Evolutionary conservation across 140 eudicot species (phyloP).

Genomic region (Stevia rebaudiana): DNA sequence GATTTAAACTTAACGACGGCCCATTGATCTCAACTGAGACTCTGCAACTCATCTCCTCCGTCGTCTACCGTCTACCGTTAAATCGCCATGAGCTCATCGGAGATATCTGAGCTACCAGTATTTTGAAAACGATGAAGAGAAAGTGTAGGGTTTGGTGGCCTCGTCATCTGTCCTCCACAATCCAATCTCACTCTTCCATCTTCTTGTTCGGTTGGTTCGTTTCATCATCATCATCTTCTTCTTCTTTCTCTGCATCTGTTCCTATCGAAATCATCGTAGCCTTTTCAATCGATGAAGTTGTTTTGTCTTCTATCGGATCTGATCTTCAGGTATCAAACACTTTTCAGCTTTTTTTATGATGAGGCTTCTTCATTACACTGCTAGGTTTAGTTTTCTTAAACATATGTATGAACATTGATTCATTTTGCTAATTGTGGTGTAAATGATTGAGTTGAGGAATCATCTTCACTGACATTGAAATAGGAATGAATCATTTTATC

Average conservation of each 20-base stretch:
- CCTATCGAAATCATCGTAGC: constrained; percentile 68
- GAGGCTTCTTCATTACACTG: background rate
- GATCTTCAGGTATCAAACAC: constrained; percentile 45
- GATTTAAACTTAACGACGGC: background rate
- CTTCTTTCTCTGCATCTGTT: constrained; percentile 27
- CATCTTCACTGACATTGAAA: background rate
- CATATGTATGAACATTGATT: background rate
- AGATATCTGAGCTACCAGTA: background rate
- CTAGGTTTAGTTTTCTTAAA: constrained; percentile 1
- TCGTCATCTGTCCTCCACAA: constrained; percentile 35
- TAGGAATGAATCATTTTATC: background rate
- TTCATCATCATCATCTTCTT: constrained; percentile 25
- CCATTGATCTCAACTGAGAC: constrained; percentile 16
- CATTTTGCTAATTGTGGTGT: background rate
- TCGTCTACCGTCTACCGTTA: constrained; percentile 3
- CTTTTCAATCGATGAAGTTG: constrained; percentile 41
- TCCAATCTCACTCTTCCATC: constrained; percentile 28
- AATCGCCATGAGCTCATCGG: constrained; percentile 10
- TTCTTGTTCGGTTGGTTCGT: constrained; percentile 79
- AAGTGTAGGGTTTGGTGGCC: constrained; percentile 97
- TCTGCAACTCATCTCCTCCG: constrained; percentile 19
- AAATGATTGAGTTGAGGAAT: background rate
- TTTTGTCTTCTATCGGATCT: constrained; percentile 31
- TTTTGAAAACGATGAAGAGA: constrained; percentile 25
- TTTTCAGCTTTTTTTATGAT: background rate